Evolutionary conservation across 257 asterid species (phyloP).

Genomic region (Hygrophila difformis): DNA sequence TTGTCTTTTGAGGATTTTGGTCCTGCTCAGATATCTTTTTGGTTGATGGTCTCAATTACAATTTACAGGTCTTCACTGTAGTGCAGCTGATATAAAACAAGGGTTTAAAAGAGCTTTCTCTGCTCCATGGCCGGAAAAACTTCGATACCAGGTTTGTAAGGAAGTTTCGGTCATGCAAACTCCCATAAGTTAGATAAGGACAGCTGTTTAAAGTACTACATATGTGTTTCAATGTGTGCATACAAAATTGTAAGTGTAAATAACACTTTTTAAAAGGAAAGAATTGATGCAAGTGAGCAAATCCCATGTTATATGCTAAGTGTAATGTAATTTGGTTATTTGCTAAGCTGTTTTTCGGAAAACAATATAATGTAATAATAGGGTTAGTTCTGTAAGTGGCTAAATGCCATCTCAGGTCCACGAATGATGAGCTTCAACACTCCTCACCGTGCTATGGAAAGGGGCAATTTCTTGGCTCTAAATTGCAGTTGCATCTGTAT

Average conservation of each 20-base stretch:
- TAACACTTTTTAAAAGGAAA: too few species aligned
- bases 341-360: too few species aligned
- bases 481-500: background rate
- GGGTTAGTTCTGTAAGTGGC: background rate
- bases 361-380: background rate
- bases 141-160: slow-evolving; percentile 73
- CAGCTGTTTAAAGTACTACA: too few species aligned
- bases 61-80: slow-evolving; percentile 48
- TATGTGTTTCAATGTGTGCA: too few species aligned
- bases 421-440: background rate
- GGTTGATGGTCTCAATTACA: slow-evolving; percentile 21
- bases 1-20: background rate
- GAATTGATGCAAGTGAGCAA: too few species aligned
- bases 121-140: slow-evolving; percentile 87
- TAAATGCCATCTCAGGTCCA: background rate
- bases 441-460: background rate
- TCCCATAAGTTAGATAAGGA: too few species aligned
- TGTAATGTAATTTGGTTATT: too few species aligned
- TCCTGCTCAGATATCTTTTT: background rate
- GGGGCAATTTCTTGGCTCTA: background rate
- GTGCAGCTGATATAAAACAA: slow-evolving; percentile 69
- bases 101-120: slow-evolving; percentile 85
- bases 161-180: slow-evolving; percentile 7
- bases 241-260: too few species aligned
- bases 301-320: too few species aligned